Conservation (phyloP, 495 filamentous ascomycete species). For the Penicillium arizonense region DNA sequence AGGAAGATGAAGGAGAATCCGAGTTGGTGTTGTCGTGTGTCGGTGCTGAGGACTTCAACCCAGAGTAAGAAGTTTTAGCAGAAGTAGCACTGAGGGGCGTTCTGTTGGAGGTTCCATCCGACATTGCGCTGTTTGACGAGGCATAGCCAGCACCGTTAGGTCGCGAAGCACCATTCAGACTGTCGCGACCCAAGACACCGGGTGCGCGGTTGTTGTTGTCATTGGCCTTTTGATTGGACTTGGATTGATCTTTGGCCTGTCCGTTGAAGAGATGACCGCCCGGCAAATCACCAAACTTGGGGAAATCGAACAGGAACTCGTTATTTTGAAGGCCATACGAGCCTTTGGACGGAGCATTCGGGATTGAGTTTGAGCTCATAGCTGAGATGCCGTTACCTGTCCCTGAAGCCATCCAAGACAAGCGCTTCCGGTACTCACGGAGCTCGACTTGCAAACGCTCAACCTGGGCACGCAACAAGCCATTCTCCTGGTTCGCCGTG, state of each 20-base stretch:
- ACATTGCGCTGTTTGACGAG: slow-evolving; percentile 3
- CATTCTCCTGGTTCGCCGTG: slow-evolving; percentile 81
- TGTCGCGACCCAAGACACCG: slow-evolving; percentile 33
- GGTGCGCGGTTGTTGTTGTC: slow-evolving; percentile 23
- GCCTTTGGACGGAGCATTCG: slow-evolving; percentile 34
- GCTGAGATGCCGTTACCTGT: slow-evolving; percentile 50
- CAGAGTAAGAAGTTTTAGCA: slow-evolving; percentile 13
- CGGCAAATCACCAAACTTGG: slow-evolving; percentile 81
- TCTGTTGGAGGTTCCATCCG: slow-evolving; percentile 15
- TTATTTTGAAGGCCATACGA: slow-evolving; percentile 60
- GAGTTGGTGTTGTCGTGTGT: slow-evolving; percentile 45
- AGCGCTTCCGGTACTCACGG: slow-evolving; percentile 82
- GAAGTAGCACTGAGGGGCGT: slow-evolving; percentile 16
- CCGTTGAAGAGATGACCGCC: slow-evolving; percentile 58
- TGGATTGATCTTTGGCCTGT: slow-evolving; percentile 29
- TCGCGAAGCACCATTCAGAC: slow-evolving; percentile 8
- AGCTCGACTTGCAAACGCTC: slow-evolving; percentile 84
- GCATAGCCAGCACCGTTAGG: slow-evolving; percentile 1
- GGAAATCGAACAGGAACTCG: slow-evolving; percentile 94
- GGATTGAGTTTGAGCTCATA: slow-evolving; percentile 43
- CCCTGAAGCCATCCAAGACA: slow-evolving; percentile 55
- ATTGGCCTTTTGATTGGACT: slow-evolving; percentile 26
- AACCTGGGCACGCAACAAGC: slow-evolving; percentile 77
- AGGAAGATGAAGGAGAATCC: slow-evolving; percentile 56
- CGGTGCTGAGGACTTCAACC: slow-evolving; percentile 29